Evolutionary conservation across 2,329 filamentous ascomycete genomes (phyloP).

Genomic region (Ceratocystis papillata): DNA sequence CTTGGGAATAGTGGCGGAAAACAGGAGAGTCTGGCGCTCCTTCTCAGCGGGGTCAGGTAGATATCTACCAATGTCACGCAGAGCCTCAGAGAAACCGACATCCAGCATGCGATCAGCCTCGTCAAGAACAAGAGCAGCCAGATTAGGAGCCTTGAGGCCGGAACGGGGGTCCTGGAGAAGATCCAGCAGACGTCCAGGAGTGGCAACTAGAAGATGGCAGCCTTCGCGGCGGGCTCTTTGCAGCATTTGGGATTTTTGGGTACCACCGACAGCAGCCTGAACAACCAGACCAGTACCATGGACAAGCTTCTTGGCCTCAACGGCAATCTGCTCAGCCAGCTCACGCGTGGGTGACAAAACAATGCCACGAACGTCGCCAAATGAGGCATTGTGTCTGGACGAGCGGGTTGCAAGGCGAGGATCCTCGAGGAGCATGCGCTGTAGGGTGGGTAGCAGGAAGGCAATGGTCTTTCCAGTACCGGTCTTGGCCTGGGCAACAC

Average conservation of each 20-base stretch:
- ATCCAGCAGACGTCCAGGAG: conserved; percentile 78
- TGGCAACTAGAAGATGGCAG: conserved; percentile 82
- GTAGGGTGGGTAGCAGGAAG: conserved; percentile 77
- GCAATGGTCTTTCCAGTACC: conserved; percentile 95
- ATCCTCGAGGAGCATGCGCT: conserved; percentile 60
- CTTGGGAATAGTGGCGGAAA: conserved; percentile 82
- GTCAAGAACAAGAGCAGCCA: conserved; percentile 88
- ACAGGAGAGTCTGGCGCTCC: conserved; percentile 81
- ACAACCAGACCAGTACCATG: conserved; percentile 53
- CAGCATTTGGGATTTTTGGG: conserved; percentile 61
- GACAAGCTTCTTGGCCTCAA: conserved; percentile 62
- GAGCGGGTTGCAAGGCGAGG: conserved; percentile 45
- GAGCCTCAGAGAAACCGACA: conserved; percentile 66
- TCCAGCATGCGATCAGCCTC: conserved; percentile 98
- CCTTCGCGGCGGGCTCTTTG: conserved; percentile 57
- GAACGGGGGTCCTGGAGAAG: conserved; percentile 56
- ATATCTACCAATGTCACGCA: conserved; percentile 47
- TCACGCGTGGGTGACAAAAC: conserved; percentile 72
- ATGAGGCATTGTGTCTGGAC: conserved; percentile 32
- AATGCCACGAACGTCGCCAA: conserved; percentile 55
- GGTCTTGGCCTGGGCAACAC: conserved; percentile 87
- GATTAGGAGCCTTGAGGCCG: conserved; percentile 60
- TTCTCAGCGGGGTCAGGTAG: conserved; percentile 55
- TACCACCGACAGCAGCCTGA: conserved; percentile 82
- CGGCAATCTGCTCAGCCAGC: conserved; percentile 68